These are phyloP conservation scores for Magnolia officinalis DNA, from an alignment of 164 flowering plant species.

Conservation along the genomic window DNA sequence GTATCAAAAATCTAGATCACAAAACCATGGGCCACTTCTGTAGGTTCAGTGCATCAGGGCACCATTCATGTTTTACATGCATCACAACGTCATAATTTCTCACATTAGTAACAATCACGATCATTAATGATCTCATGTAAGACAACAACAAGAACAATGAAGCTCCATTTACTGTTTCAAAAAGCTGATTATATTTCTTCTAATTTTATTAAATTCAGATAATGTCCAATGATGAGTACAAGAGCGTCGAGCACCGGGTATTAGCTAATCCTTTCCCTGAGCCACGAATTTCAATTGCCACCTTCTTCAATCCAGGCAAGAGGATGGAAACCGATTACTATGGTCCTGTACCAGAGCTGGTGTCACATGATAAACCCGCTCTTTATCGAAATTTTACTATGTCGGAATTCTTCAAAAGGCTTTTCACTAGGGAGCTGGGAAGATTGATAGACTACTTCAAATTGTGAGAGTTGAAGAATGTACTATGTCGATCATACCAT, in stretches of 20 bases:
- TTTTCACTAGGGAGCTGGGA: constrained; percentile 11
- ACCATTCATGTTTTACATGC: too few relatives aligned
- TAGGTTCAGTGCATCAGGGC: too few relatives aligned
- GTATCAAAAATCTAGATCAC: too few relatives aligned
- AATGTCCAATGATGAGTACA: constrained; percentile 20
- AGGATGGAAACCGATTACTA: constrained; percentile 2
- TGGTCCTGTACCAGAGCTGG: constrained; percentile 24
- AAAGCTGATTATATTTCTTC: too few relatives aligned
- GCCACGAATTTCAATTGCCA: constrained; percentile 14
- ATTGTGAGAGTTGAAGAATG: not conserved
- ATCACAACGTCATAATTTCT: too few relatives aligned
- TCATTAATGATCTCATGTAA: too few relatives aligned
- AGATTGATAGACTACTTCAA: not conserved
- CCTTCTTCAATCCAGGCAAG: constrained; percentile 13
- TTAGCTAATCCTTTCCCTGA: constrained; percentile 17
- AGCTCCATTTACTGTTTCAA: too few relatives aligned
- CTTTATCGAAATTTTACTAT: constrained; percentile 13
- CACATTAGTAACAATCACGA: too few relatives aligned
- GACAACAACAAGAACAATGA: too few relatives aligned
- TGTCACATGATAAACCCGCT: constrained; percentile 11
- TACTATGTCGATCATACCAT: too few relatives aligned
- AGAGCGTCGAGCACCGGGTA: constrained; percentile 27
- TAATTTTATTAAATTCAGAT: constrained; percentile 11
- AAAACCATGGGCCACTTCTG: too few relatives aligned
- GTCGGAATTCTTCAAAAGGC: constrained; percentile 4